phyloP scores from a whole-genome alignment of 371 early-diverging fungal genomes.

The Lichtheimia ramosa region DNA sequence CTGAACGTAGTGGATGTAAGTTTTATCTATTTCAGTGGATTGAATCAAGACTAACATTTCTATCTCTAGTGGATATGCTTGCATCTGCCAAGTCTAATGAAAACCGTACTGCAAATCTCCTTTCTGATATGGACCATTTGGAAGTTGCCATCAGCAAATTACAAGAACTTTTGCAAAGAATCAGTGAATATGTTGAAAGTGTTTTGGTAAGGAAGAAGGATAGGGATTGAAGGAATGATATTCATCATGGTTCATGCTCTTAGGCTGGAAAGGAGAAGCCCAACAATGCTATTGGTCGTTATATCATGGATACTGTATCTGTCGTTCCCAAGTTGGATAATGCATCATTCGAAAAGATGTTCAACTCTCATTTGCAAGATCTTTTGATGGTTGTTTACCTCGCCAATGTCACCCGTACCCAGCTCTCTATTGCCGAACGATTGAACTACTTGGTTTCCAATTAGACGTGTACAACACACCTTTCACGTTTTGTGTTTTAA shows the following conservation, averaged over 20 bases:
- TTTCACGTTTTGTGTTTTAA: background rate
- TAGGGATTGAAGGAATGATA: no score
- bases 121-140: slow-evolving; percentile 89
- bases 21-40: slow-evolving; percentile 9
- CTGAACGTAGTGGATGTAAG: slow-evolving; percentile 86
- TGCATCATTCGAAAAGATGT: slow-evolving; percentile 84
- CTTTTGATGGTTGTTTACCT: slow-evolving; percentile 94
- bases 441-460: slow-evolving; percentile 76
- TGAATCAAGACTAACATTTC: background rate
- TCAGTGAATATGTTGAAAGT: slow-evolving; percentile 79
- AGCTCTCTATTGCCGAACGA: slow-evolving; percentile 89
- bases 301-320: slow-evolving; percentile 91
- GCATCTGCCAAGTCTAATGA: slow-evolving; percentile 67
- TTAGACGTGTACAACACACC: slow-evolving; percentile 11
- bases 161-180: slow-evolving; percentile 82
- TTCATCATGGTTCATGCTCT: background rate
- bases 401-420: slow-evolving; percentile 92
- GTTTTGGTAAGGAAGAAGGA: slow-evolving; percentile 64
- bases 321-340: slow-evolving; percentile 88
- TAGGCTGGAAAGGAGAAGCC: slow-evolving; percentile 64
- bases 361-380: slow-evolving; percentile 92
- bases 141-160: slow-evolving; percentile 79
- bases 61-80: slow-evolving; percentile 70
- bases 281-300: slow-evolving; percentile 86
- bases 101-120: slow-evolving; percentile 58